Evolutionary conservation across 73 alveolate genomes (phyloP), one percentile per base, ranked within the genome.

Genomic region (Halteria grandinella): DNA sequence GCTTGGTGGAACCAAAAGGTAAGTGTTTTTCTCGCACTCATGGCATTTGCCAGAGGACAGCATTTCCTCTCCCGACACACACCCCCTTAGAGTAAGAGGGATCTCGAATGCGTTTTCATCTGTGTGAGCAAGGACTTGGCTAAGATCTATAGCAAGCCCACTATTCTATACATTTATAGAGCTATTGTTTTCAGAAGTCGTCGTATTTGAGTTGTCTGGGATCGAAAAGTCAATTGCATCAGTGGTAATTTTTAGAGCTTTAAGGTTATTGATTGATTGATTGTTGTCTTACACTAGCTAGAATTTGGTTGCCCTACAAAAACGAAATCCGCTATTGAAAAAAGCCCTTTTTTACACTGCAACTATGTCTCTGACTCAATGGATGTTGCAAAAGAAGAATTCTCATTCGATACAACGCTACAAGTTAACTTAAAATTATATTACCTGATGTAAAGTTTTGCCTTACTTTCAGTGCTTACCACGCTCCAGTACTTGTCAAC

Each of bases 401-500:
- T 17, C 29, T 8, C 36, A 8, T 57, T 14, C 4, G 14, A 25
- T 23, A 53, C 44, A 8, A 40, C 62, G n/a, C n/a, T n/a, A n/a
- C n/a, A n/a, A n/a, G n/a, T n/a, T n/a, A n/a, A n/a, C n/a, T n/a
- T n/a, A n/a, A n/a, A n/a, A 12, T 36, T 8, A 15, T 27, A 45
- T 1, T 27, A 52, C 6, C 31, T 8, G 45, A 45, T 66, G 47
- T 41, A 41, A 23, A 66, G 32, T 28, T 47, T 44, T 37, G 62
- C 45, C 5, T 44, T 15, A 6, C 17, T 18, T 45, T 66, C 63
- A 5, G 63, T 14, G 43, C 32, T 45, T 21, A 44, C 66, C 1
- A 66, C 28, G 15, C 32, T 36, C 10, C 80, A 63, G 47, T 66
- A 66, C 31, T 66, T 66, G 47, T 66, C 80, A 45, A 66, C 28